Evolutionary conservation across 805 yeast species (phyloP).

Genomic region (Candida vaughaniae): DNA sequence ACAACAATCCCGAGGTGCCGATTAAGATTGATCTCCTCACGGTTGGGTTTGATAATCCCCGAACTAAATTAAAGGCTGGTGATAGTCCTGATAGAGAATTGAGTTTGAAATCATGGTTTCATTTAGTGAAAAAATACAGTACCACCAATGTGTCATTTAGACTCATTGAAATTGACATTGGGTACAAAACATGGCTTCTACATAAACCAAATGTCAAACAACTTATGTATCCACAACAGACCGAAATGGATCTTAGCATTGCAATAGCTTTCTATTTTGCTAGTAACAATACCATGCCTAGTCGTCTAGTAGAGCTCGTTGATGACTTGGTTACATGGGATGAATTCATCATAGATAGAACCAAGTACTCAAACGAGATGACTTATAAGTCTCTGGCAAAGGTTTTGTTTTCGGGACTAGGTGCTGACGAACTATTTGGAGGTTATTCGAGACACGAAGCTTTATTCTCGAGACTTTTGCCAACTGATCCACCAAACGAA

Average conservation of each 20-base stretch:
- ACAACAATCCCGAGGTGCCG: slow-evolving; percentile 4
- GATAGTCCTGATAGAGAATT: slow-evolving; percentile 86
- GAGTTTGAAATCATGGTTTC: slow-evolving; percentile 61
- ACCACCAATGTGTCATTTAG: slow-evolving; percentile 36
- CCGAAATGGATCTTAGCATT: slow-evolving; percentile 94
- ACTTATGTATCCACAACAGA: slow-evolving; percentile 77
- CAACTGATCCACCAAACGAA: slow-evolving; percentile 14
- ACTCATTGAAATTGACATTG: slow-evolving; percentile 69
- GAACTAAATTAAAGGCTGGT: slow-evolving; percentile 58
- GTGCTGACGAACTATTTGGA: slow-evolving; percentile 96
- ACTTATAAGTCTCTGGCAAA: slow-evolving; percentile 53
- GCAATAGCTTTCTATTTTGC: slow-evolving; percentile 96
- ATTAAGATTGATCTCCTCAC: slow-evolving; percentile 71
- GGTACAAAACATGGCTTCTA: slow-evolving; percentile 61
- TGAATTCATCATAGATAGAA: slow-evolving; percentile 14
- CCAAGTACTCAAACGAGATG: not conserved
- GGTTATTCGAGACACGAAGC: slow-evolving; percentile 87
- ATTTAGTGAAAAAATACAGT: slow-evolving; percentile 46
- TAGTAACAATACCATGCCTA: slow-evolving; percentile 46
- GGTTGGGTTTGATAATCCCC: slow-evolving; percentile 89
- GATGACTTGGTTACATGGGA: slow-evolving; percentile 18
- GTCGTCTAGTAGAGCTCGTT: slow-evolving; percentile 11
- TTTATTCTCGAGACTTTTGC: slow-evolving; percentile 32
- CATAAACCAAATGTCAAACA: slow-evolving; percentile 53
- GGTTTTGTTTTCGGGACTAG: slow-evolving; percentile 86